Base-by-base conservation (phyloP, 1,284 basidiomycete genomes). In the Singerocomus inundabilis region DNA sequence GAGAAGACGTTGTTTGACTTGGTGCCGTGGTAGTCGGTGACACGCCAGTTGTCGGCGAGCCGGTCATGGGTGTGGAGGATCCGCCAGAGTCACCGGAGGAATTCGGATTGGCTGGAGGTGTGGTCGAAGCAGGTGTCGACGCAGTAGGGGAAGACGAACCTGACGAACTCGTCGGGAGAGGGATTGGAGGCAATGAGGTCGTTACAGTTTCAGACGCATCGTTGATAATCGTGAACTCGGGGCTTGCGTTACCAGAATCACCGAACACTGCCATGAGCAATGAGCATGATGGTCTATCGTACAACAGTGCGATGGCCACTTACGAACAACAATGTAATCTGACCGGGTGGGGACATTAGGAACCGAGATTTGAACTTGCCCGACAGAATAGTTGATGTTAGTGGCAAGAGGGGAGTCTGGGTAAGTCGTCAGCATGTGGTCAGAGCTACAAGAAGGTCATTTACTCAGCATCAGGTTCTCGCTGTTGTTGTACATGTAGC, bases 331-430 rank as follows among this genome's bases (percentile, higher is more conserved):
- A 49, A 80, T 77, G 52, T 80, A 80, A 56, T 73, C 62, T 31
- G 59, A 44, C 18, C 73, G 54, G 18, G 64, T 53, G 25, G 65
- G 57, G 1, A 86, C 81, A 36, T 73, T 52, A 9, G 85, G 84
- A 29, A 85, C 81, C 7, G 76, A 80, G 48, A 86, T 68, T 43
- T 75, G 57, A 9, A 77, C 77, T 43, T 73, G 63, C 25, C 80
- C 81, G 38, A 69, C 70, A 5, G 72, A 72, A 49, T 85, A 71
- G 46, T 70, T 69, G 70, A 87, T 80, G 49, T 73, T 72, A 46
- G 74, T 55, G 3, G 84, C 84, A 34, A 87, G 75, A 7, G 82
- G 84, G 25, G 71, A 56, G 33, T 74, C 81, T 80, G 56, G 50
- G 48, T 45, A 30, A 40, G 26, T 33, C 6, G 25, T 66, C 3